Percentiles rank a stretch among this genome's conserved stretches.
These are phyloP conservation scores for Trametes coccinea DNA, from an alignment of 768 basidiomycete genomes.

Conservation along the genomic window DNA sequence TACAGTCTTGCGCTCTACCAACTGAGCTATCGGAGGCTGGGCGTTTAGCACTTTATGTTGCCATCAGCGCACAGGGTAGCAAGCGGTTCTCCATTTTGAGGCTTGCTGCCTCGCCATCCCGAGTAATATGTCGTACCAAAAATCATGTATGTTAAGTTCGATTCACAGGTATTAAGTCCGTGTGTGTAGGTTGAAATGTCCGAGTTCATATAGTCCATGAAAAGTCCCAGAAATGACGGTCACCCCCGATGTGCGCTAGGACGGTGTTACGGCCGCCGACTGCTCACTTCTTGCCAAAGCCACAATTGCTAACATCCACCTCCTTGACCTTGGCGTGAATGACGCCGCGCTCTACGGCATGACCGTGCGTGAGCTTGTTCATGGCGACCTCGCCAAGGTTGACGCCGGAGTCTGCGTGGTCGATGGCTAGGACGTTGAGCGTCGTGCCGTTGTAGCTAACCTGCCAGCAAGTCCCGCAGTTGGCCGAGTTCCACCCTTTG, in stretches of 20 bases:
- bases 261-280: not conserved
- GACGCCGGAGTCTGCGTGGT: conserved; percentile 33
- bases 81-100: too few relatives aligned
- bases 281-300: conserved; percentile 22
- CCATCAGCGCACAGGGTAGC: too few relatives aligned
- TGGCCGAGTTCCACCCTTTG: conserved; percentile 30
- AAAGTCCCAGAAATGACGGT: not conserved
- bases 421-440: conserved; percentile 34
- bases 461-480: conserved; percentile 38
- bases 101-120: too few relatives aligned
- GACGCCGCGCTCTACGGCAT: conserved; percentile 48
- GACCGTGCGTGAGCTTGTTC: conserved; percentile 38
- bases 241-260: not conserved
- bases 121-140: too few relatives aligned
- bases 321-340: conserved; percentile 44
- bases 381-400: conserved; percentile 36
- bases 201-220: not conserved
- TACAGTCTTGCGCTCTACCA: too few relatives aligned
- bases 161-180: too few relatives aligned
- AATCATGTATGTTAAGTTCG: too few relatives aligned
- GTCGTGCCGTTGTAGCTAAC: conserved; percentile 28
- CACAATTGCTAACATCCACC: conserved; percentile 50
- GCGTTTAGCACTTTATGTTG: too few relatives aligned
- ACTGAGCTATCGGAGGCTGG: too few relatives aligned
- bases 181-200: not conserved